Base-by-base conservation (phyloP, 2,329 filamentous ascomycete genomes). In the Gremmenia infestans region DNA sequence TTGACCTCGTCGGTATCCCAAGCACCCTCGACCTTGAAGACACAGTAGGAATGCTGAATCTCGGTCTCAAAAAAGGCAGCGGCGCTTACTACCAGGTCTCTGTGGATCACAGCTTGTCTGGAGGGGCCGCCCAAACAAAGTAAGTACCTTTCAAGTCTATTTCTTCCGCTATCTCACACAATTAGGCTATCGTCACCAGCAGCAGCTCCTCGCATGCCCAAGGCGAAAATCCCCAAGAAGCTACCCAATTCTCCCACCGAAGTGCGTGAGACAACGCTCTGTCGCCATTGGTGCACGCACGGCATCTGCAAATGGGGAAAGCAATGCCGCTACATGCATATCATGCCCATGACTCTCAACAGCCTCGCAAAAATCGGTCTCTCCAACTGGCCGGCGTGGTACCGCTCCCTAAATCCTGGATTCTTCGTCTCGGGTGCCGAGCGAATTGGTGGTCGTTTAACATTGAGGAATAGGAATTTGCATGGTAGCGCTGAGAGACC, bases 221-320 rank as follows among this genome's bases (percentile, higher is more conserved):
- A 36, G 3, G 7, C 25, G 3, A 47, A 19, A 12, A 25, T 2
- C 3, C 54, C 14, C 35, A 50, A 17, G 39, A 48, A 42, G 22
- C 47, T 5, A 19, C 48, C 35, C 8, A 32, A 32, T 3, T 32
- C 28, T 12, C 42, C 54, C 14, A 32, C 25, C 23, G n/a, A 22
- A 14, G 14, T 32, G 2, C 5, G 23, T 14, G 25, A 15, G 49
- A 39, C 15, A 40, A 57, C 61, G 39, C 43, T 60, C 48, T 80
- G 79, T 65, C 72, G 73, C 12, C 70, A 76, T 65, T 82, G 77
- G 77, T 79, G 77, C 65, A 71, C 72, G 51, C 68, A 73, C 42
- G 78, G 78, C 6, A 71, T 67, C 12, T 82, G 79, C 66, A 73
- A 70, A 61, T 80, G 72, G 68, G 75, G 73, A 3, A 50, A 55